Base-by-base conservation (phyloP, 345 rosid species). In the Lumnitzera littorea region DNA sequence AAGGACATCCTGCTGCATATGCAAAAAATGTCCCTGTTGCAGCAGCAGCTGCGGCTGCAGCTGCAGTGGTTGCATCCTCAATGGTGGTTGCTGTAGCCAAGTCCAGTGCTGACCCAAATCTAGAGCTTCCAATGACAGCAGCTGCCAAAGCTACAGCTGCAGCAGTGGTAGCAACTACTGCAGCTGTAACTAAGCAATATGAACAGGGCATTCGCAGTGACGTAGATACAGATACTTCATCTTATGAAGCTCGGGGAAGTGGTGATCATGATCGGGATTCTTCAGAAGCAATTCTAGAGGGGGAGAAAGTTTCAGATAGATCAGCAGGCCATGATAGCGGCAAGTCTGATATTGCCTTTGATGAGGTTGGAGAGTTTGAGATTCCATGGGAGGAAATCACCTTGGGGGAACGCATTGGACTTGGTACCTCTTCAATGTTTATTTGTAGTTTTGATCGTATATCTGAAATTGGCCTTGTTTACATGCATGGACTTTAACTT, bases 81-180 rank as follows among this genome's bases (percentile, higher is more conserved):
- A 84, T 91, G 98, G 96, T 91, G 62, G 98, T 75, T 76, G 91
- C 96, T 69, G 91, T 80, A 13, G 76, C 85, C 67, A 91, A 86
- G 81, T 80, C 96, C 23, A 70, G 72, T 71, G 49, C 72, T 0
- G 89, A 86, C 58, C 64, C 91, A 56, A 82, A 79, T 69, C 70
- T 83, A 64, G 96, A 91, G 74, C 81, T 86, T 66, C 91, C 98
- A 63, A 96, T 82, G 56, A 91, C 95, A 49, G 96, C 96, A 20
- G 96, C 98, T 14, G 98, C 98, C 68, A 87, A 92, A 53, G 95
- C 98, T 54, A 85, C 95, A 58, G 92, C 98, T 70, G 98, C 98
- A 65, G 98, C 89, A 17, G 82, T 83, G 58, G 87, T 83, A 61
- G 91, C 96, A 60, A 86, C 96, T n/a, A 79, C 84, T 60, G 89